Conservation (phyloP, 2,329 filamentous ascomycete species). For the Aspergillus sp. region DNA sequence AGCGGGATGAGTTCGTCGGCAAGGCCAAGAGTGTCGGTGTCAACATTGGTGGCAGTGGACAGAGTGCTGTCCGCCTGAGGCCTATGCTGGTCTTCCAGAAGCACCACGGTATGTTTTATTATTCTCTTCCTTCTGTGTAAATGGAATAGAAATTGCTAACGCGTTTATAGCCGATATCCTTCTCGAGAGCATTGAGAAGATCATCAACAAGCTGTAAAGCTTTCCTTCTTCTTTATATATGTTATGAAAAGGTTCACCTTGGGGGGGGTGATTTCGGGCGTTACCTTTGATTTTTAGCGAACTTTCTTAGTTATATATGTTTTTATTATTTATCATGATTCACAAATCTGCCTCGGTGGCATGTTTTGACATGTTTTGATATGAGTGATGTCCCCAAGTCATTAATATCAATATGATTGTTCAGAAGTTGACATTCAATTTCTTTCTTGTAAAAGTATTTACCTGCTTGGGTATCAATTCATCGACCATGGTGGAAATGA, state of each 20-base stretch:
- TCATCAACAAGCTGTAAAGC: slow-evolving; percentile 48
- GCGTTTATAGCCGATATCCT: slow-evolving; percentile 63
- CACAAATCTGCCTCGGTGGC: too few relatives aligned
- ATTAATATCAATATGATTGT: too few relatives aligned
- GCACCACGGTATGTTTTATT: slow-evolving; percentile 61
- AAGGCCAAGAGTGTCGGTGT: slow-evolving; percentile 75
- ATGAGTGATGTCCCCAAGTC: too few relatives aligned
- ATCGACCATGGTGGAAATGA: too few relatives aligned
- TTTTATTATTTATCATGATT: background rate
- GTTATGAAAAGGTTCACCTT: too few relatives aligned
- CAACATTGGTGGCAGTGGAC: slow-evolving; percentile 82
- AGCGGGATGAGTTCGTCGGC: slow-evolving; percentile 72
- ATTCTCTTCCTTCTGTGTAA: slow-evolving; percentile 1
- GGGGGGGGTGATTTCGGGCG: background rate
- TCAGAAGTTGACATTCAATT: too few relatives aligned
- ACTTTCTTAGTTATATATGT: background rate
- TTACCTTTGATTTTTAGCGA: background rate
- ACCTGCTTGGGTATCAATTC: too few relatives aligned
- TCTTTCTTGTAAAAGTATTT: too few relatives aligned
- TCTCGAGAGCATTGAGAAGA: slow-evolving; percentile 71
- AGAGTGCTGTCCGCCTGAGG: slow-evolving; percentile 68
- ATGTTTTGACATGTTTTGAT: too few relatives aligned
- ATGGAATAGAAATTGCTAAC: slow-evolving; percentile 10
- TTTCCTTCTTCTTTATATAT: too few relatives aligned
- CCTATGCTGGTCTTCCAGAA: slow-evolving; percentile 93